These are phyloP conservation scores for Diaporthe longicolla DNA, from an alignment of 2,329 filamentous ascomycete species.

Conservation along the genomic window DNA sequence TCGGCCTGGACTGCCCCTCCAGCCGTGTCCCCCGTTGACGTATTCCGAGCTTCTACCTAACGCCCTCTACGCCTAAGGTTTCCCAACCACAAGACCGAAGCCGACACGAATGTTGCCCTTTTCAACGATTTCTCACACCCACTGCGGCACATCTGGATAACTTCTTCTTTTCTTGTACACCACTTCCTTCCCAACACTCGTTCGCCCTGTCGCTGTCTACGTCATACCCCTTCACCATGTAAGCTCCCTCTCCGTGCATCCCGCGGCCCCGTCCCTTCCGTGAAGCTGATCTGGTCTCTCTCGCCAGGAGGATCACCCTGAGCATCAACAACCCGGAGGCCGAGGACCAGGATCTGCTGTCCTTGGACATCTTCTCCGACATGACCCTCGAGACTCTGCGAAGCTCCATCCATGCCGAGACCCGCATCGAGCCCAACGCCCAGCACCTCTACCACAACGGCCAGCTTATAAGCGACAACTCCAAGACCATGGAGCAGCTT, in stretches of 20 bases:
- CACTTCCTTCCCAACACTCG: conserved; percentile 2
- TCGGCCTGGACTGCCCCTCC: conserved; percentile 31
- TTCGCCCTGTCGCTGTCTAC: conserved; percentile 12
- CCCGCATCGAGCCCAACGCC: conserved; percentile 76
- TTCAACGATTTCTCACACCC: background rate
- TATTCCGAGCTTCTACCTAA: conserved; percentile 32
- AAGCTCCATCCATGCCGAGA: conserved; percentile 88
- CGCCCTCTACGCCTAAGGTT: background rate
- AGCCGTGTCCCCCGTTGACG: conserved; percentile 26
- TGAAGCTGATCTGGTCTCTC: conserved; percentile 40
- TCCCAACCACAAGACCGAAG: background rate
- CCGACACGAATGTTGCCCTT: conserved; percentile 1
- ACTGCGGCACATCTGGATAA: background rate
- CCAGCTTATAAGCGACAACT: conserved; percentile 80
- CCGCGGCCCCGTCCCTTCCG: background rate
- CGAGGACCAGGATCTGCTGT: conserved; percentile 81
- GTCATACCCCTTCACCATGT: conserved; percentile 29
- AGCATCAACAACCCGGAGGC: conserved; percentile 83
- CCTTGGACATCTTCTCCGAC: conserved; percentile 84
- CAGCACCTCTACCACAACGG: conserved; percentile 95
- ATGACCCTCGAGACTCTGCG: conserved; percentile 90
- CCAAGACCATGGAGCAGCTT: conserved; percentile 85
- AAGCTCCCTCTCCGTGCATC: conserved; percentile 8
- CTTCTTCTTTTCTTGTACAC: conserved; percentile 4
- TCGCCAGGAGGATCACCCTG: conserved; percentile 88